Conservation (phyloP, 2,329 filamentous ascomycete species). For the Colletotrichum sp. region DNA sequence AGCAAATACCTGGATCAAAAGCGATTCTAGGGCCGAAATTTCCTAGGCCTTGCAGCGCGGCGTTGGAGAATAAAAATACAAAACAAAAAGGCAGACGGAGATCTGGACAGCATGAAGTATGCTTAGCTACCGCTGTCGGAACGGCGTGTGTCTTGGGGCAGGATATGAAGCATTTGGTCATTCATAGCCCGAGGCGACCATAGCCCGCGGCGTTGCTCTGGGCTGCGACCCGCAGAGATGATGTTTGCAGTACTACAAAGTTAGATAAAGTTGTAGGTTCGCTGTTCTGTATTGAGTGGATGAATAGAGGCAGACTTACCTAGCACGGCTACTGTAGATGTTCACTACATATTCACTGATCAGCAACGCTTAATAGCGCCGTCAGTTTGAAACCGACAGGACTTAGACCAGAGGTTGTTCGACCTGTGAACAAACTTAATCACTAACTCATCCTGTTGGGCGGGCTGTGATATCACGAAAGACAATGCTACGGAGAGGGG, state of each 20-base stretch:
- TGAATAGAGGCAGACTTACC: constrained; percentile 8
- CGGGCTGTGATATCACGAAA: background rate
- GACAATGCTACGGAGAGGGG: background rate
- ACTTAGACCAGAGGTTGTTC: background rate
- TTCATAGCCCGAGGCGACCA: background rate
- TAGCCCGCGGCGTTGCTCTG: background rate
- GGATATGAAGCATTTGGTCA: constrained; percentile 16
- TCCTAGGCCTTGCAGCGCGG: constrained; percentile 13
- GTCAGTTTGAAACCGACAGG: background rate
- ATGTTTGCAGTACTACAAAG: constrained; percentile 12
- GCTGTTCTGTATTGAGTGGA: constrained; percentile 4
- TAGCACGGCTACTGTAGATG: background rate
- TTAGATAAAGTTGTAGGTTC: constrained; percentile 16
- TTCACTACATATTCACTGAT: background rate
- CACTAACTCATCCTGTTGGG: background rate
- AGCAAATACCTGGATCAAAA: constrained; percentile 55
- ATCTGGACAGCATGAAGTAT: constrained; percentile 8
- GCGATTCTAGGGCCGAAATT: constrained; percentile 36
- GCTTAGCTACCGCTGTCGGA: background rate
- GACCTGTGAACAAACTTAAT: background rate
- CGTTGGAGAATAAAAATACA: constrained; percentile 22
- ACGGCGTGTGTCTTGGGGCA: background rate
- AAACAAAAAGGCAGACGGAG: constrained; percentile 13
- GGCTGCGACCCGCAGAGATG: background rate
- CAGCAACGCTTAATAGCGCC: background rate